Base-by-base conservation (phyloP, 768 basidiomycete species). In the Termitomyces titanicus region DNA sequence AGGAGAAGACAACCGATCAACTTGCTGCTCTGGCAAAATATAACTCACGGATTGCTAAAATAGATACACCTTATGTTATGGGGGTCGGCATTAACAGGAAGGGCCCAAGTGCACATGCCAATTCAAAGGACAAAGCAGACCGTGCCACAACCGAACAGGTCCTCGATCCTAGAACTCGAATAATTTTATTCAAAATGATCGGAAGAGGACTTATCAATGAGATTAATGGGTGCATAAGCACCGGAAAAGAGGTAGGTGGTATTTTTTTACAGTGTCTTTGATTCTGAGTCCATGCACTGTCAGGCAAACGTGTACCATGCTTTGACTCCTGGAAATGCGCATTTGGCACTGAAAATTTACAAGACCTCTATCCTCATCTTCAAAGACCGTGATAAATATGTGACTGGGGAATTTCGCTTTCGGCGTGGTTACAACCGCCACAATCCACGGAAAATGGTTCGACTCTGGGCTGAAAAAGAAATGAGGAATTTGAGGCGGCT, bases 261-360 rank as follows among this genome's bases (percentile, higher is more conserved):
- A 11, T 24, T 39, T 24, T 39, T 33, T 18, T 45, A 12, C 8
- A 18, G 47, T 18, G 15, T 43, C 5, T 22, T 22, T 9, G 5
- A 18, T 25, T 13, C 24, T 25, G 46, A n/a, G 18, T n/a, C 24
- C 29, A 34, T 39, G 55, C 35, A 40, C 46, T 12, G 27, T 5
- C 62, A 96, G 94, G 96, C 96, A 9, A 98, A 98, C 63, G 97
- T 99, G 12, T 99, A 99, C 68, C 94, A 98, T 65, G 94, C 94
- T 1, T 66, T 89, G 34, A 77, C 79, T 0, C 74, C 79, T 2
- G 74, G 74, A 33, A 67, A 69, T 29, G 63, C 64, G 1, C 92
- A 96, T 64, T 75, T 97, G 40, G 97, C 97, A 0, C 81, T 98
- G 56, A 99, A 99, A 70, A 94, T 99, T 56, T 99, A 95, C 78